Conservation (phyloP, 176 grass and related monocot species). For the Carex scoparia region DNA sequence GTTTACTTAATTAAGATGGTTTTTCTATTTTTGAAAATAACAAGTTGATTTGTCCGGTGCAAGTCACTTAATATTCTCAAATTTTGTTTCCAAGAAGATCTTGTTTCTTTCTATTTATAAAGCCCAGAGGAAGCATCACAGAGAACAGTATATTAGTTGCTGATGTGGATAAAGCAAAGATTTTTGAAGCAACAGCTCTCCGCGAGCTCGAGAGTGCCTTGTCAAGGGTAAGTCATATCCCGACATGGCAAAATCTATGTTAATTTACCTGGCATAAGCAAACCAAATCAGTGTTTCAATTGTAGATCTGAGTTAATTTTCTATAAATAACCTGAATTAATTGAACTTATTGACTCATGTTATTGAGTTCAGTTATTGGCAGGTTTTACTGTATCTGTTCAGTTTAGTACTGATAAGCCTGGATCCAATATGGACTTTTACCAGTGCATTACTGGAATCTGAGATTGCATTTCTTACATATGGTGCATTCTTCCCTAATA, state of each 20-base stretch:
- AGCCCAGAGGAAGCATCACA: slow-evolving; percentile 18
- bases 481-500: background rate
- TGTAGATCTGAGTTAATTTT: background rate
- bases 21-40: background rate
- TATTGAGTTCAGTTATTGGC: background rate
- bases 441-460: background rate
- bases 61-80: slow-evolving; percentile 5
- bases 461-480: background rate
- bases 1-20: background rate
- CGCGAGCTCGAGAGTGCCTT: slow-evolving; percentile 52
- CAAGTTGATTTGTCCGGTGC: background rate
- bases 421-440: background rate
- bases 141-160: slow-evolving; percentile 1
- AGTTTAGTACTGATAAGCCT: background rate
- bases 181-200: slow-evolving; percentile 39
- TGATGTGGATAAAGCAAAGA: background rate
- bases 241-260: background rate
- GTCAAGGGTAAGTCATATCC: slow-evolving; percentile 37
- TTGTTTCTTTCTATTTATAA: slow-evolving; percentile 20
- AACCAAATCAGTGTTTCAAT: background rate
- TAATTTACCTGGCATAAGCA: background rate
- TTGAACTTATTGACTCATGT: background rate
- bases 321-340: background rate
- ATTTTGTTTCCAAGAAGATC: slow-evolving; percentile 12
- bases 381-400: background rate